These are phyloP conservation scores for Apiotrichum brassicae DNA, from an alignment of 1,284 basidiomycete species.

Conservation along the genomic window DNA sequence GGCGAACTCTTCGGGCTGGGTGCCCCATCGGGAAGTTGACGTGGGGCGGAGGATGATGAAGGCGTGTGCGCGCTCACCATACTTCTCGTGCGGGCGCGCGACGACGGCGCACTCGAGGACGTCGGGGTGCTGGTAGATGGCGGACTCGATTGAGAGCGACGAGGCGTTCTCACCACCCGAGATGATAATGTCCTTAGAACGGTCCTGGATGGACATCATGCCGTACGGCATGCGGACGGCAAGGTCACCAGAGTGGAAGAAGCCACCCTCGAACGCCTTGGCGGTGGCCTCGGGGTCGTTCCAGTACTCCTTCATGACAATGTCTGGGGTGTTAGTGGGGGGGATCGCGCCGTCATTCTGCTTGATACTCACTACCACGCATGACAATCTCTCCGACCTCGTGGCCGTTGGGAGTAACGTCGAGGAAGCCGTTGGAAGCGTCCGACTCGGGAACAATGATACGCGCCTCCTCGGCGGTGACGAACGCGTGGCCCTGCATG, in stretches of 20 bases:
- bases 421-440: conserved; percentile 11
- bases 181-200: conserved; percentile 69
- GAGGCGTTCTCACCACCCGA: conserved; percentile 83
- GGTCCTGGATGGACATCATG: conserved; percentile 54
- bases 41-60: conserved; percentile 58
- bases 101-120: conserved; percentile 69
- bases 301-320: conserved; percentile 60
- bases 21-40: conserved; percentile 1
- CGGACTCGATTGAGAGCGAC: conserved; percentile 78
- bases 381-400: conserved; percentile 19
- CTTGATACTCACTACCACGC: conserved; percentile 14
- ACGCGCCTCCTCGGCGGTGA: conserved; percentile 15
- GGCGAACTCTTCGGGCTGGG: conserved; percentile 6
- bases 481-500: conserved; percentile 17
- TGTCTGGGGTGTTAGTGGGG: background rate
- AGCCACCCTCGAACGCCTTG: conserved; percentile 60
- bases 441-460: conserved; percentile 10
- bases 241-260: conserved; percentile 83
- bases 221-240: conserved; percentile 76
- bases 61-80: conserved; percentile 70
- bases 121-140: conserved; percentile 56
- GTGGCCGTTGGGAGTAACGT: conserved; percentile 15
- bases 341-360: too few relatives aligned
- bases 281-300: conserved; percentile 62
- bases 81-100: conserved; percentile 62